Evolutionary conservation across 139 green algal genomes (phyloP).

Genomic region (Chlorella sp.): DNA sequence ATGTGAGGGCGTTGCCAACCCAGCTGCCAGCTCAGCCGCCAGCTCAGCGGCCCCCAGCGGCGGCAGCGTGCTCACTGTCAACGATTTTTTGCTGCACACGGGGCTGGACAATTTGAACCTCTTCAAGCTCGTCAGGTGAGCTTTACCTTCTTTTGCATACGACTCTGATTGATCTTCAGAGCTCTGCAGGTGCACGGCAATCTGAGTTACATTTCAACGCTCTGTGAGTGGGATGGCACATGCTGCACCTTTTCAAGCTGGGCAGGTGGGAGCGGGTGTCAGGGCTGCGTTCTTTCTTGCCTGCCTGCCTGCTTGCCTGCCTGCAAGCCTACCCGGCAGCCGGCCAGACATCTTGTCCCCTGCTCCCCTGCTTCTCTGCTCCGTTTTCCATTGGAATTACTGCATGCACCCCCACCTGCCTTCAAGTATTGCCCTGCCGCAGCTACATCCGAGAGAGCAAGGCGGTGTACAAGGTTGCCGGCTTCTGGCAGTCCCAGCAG

Average conservation of each 20-base stretch:
- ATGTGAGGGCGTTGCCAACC: no score
- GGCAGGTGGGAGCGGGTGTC: no score
- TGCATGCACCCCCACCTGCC: neutral
- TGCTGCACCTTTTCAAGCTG: no score
- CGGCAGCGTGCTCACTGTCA: slow-evolving; percentile 60
- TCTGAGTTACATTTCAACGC: no score
- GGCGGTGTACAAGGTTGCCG: slow-evolving; percentile 86
- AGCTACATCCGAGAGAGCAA: slow-evolving; percentile 81
- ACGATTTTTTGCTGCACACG: slow-evolving; percentile 84
- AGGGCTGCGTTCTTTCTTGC: no score
- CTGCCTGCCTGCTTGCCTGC: no score
- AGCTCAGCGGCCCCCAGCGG: neutral
- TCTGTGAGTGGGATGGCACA: neutral
- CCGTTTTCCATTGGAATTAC: neutral
- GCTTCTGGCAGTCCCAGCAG: slow-evolving; percentile 42
- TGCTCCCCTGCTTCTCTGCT: neutral
- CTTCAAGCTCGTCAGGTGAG: slow-evolving; percentile 77
- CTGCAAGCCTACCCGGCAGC: neutral
- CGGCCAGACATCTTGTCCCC: no score
- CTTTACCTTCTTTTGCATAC: neutral
- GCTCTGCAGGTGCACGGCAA: no score
- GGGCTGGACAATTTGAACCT: slow-evolving; percentile 94
- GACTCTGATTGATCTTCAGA: no score
- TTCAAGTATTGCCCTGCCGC: neutral
- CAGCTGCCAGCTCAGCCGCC: no score